Percentiles rank a stretch among this genome's conserved stretches.
Conservation (phyloP, 2,329 filamentous ascomycete genomes). For the Metarhizium sp. region DNA sequence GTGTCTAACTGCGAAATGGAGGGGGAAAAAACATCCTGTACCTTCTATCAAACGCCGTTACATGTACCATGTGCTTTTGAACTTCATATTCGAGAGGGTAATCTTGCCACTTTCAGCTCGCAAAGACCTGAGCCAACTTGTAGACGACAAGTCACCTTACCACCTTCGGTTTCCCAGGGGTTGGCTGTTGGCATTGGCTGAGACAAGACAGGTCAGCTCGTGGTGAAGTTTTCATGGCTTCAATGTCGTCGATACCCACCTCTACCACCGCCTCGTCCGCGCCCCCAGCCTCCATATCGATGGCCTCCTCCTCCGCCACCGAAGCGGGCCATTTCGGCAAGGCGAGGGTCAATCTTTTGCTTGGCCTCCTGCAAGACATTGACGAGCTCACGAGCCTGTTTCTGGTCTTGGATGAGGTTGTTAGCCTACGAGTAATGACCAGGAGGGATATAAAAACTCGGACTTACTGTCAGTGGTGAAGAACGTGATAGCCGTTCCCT, state of each 20-base stretch:
- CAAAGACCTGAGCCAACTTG: background rate
- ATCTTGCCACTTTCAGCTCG: background rate
- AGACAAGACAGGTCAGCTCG: slow-evolving; percentile 25
- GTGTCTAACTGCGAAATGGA: slow-evolving; percentile 11
- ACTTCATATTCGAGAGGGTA: background rate
- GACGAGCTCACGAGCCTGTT: slow-evolving; percentile 95
- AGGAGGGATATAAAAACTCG: background rate
- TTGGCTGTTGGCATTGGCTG: slow-evolving; percentile 40
- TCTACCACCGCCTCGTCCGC: slow-evolving; percentile 44
- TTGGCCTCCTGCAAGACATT: slow-evolving; percentile 90
- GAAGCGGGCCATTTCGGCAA: slow-evolving; percentile 92
- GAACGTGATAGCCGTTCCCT: slow-evolving; percentile 93
- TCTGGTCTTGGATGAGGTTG: slow-evolving; percentile 52
- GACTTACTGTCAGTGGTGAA: slow-evolving; percentile 98
- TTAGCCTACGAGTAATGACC: background rate
- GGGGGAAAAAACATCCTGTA: slow-evolving; percentile 12
- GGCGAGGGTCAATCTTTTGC: slow-evolving; percentile 93
- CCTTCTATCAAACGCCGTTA: slow-evolving; percentile 23
- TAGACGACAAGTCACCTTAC: slow-evolving; percentile 24
- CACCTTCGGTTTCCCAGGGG: slow-evolving; percentile 41
- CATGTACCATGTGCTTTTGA: slow-evolving; percentile 11
- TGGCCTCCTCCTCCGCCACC: slow-evolving; percentile 74
- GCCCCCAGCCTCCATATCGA: slow-evolving; percentile 62
- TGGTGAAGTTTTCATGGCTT: slow-evolving; percentile 17
- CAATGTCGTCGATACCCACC: slow-evolving; percentile 33